Base-by-base conservation (phyloP, 2,329 filamentous ascomycete genomes). In the Sarocladium strictum region DNA sequence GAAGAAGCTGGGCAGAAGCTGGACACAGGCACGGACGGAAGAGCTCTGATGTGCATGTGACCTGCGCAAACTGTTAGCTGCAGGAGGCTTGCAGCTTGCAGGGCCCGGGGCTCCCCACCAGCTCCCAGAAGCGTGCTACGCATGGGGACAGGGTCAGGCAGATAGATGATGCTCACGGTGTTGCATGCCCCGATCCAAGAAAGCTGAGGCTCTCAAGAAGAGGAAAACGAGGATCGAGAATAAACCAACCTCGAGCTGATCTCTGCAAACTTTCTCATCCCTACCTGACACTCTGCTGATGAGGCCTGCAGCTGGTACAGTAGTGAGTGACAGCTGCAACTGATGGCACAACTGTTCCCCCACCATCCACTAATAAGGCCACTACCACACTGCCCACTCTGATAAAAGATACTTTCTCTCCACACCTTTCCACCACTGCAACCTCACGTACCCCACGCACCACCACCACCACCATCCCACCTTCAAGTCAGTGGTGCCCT, bases 21-120 rank as follows among this genome's bases (percentile, higher is more conserved):
- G 29, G 29, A 32, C 6, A 32, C 29, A 35, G 32, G n/a, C n/a
- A n/a, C n/a, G n/a, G n/a, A n/a, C 24, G 3, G 26, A 40, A 53
- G 32, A 53, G 50, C 32, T 53, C 35, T 38, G 50, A 53, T 38
- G 50, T 40, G 50, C 50, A 53, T 53, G 50, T 53, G 50, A 53
- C 50, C 50, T 53, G 50, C 49, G 33, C 47, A 53, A 53, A 38
- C 50, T 38, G 32, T 53, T 40, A 53, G 32, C 50, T 53, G 50
- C 50, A 53, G 12, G 50, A 40, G 50, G 50, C 50, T 53, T 53
- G 50, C 50, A 53, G 50, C 10, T 26, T 19, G 35, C 33, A 53
- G 50, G 49, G 4, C 32, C 27, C 11, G 50, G 32, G 11, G 27
- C 6, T 14, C 32, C 50, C 50, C 50, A 53, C 50, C 35, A 40